Evolutionary conservation across 139 green algal species (phyloP).

Genomic region (Auxenochlorella pyrenoidosa): DNA sequence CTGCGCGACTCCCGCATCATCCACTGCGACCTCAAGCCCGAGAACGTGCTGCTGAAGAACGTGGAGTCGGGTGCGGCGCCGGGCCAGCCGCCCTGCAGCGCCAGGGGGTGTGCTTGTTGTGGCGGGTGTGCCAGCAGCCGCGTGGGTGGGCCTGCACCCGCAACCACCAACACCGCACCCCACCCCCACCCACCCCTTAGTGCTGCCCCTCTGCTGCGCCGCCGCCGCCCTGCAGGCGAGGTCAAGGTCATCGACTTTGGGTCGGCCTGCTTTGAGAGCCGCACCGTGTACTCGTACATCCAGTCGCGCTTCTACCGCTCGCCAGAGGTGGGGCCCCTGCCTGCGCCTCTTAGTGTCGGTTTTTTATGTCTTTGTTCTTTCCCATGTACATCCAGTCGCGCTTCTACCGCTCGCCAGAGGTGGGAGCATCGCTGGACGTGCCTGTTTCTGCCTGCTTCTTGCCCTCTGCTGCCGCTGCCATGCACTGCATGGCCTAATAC

Average conservation of each 20-base stretch:
- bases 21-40: conserved; percentile 99
- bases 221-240: conserved; percentile 54
- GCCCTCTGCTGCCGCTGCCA: too few species aligned
- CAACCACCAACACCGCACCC: too few species aligned
- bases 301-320: conserved; percentile 96
- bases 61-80: conserved; percentile 36
- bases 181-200: not conserved
- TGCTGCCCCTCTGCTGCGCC: too few species aligned
- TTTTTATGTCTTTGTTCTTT: too few species aligned
- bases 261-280: conserved; percentile 92
- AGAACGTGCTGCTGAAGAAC: conserved; percentile 94
- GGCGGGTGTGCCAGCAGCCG: too few species aligned
- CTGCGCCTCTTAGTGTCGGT: too few species aligned
- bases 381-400: conserved; percentile 98
- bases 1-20: conserved; percentile 90
- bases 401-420: conserved; percentile 96
- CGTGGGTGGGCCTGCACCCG: not conserved
- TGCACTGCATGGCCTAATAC: too few species aligned
- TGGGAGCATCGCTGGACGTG: too few species aligned
- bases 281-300: conserved; percentile 98
- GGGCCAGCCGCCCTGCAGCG: too few species aligned
- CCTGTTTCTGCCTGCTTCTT: too few species aligned
- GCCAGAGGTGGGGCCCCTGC: conserved; percentile 87
- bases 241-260: conserved; percentile 99
- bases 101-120: too few species aligned